These are phyloP conservation scores for Middelhovenomyces tepae DNA, from an alignment of 805 yeast species.

Conservation along the genomic window DNA sequence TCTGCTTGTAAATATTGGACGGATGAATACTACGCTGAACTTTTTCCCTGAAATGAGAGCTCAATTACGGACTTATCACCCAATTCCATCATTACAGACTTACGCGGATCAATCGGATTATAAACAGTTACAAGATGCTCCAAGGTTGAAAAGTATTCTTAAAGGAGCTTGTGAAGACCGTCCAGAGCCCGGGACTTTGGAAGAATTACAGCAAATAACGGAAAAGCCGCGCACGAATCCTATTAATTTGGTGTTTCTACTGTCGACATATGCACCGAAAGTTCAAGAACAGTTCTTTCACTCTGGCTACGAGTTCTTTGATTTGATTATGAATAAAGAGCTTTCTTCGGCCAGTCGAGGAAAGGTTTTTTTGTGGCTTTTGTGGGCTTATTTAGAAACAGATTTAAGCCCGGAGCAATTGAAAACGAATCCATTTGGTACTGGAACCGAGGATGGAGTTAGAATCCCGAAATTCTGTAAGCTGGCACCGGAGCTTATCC, in stretches of 20 bases:
- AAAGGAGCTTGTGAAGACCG: constrained; percentile 78
- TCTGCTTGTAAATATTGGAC: constrained; percentile 79
- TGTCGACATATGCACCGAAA: constrained; percentile 53
- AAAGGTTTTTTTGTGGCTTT: constrained; percentile 68
- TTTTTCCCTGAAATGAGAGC: constrained; percentile 93
- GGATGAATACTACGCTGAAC: constrained; percentile 91
- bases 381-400: constrained; percentile 75
- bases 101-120: constrained; percentile 47
- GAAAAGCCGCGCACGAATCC: constrained; percentile 49
- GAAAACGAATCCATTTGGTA: constrained; percentile 49
- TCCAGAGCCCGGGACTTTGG: constrained; percentile 38
- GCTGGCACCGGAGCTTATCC: constrained; percentile 24
- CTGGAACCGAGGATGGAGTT: constrained; percentile 27
- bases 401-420: constrained; percentile 45
- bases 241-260: constrained; percentile 63
- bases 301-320: constrained; percentile 50
- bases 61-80: constrained; percentile 84
- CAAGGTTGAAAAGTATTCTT: constrained; percentile 79
- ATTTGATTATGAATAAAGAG: constrained; percentile 56
- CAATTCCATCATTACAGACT: constrained; percentile 82
- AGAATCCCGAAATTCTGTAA: constrained; percentile 31
- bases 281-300: constrained; percentile 35
- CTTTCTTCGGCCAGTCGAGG: constrained; percentile 62
- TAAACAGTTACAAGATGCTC: constrained; percentile 89
- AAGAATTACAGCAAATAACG: constrained; percentile 33